Conservation (phyloP, 176 grass and related monocot genomes). For the Oryza australiensis region DNA sequence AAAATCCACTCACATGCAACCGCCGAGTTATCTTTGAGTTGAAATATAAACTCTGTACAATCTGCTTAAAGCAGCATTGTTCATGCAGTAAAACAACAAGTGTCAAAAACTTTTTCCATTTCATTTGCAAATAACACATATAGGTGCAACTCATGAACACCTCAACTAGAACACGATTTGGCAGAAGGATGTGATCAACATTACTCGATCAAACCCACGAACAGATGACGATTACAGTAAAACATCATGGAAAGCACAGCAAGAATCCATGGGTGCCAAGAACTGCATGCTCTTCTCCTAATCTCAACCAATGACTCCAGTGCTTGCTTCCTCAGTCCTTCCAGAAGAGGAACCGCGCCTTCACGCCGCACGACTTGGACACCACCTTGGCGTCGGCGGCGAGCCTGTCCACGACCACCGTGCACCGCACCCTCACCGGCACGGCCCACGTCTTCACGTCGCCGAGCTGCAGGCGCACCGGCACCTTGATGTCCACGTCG, state of each 20-base stretch:
- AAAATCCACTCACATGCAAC: not conserved
- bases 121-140: not conserved
- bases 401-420: constrained; percentile 52
- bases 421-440: constrained; percentile 50
- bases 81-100: not conserved
- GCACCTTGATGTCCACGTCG: constrained; percentile 52
- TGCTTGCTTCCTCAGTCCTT: constrained; percentile 23
- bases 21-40: not conserved
- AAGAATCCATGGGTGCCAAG: not conserved
- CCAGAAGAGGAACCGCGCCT: constrained; percentile 25
- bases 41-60: not conserved
- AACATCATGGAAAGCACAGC: not conserved
- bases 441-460: constrained; percentile 56
- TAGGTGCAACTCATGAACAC: not conserved
- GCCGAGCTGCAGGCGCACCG: constrained; percentile 57
- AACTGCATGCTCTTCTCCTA: not conserved
- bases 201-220: constrained; percentile 22
- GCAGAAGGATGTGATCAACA: not conserved
- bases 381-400: constrained; percentile 48
- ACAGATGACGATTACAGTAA: not conserved
- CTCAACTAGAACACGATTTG: not conserved
- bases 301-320: not conserved
- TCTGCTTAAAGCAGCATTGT: not conserved
- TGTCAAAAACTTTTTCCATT: not conserved
- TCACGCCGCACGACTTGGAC: constrained; percentile 52